Base-by-base conservation (phyloP, 345 rosid genomes). In the Populus davidiana region DNA sequence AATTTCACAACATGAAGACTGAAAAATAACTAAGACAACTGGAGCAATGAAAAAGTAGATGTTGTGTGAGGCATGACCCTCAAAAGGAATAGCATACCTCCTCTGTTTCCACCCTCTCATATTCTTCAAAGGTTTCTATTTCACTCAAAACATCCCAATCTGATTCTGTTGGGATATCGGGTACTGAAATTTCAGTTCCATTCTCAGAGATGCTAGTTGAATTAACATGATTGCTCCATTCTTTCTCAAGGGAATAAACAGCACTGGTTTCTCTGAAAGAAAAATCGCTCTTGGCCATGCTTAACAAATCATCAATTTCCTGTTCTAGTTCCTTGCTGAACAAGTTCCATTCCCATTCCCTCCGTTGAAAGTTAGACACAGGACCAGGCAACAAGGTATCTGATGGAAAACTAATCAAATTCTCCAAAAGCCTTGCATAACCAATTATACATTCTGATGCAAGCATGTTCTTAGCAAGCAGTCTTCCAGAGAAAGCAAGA, bases 381-480 rank as follows among this genome's bases (percentile, higher is more conserved):
- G 88, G 85, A 73, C 82, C 85, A 33, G 98, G 98, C 86, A 96
- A 83, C 86, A 87, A 80, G 75, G 84, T 83, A 78, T 88, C 97
- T 63, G 97, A 94, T 41, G 98, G 98, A 81, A 89, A 91, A 81
- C 88, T 81, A 67, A 96, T 84, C 63, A 82, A 72, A 82, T 86
- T 96, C 88, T 94, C 97, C 86, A 96, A 79, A 83, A 94, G 90
- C 81, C 76, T 89, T 70, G 91, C 97, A 84, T 92, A 92, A 78
- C 88, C 87, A 73, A 87, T 87, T 77, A 89, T 70, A 84, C 95
- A 93, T 82, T 94, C 97, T 73, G 87, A 83, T 81, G 95, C 97
- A 83, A 90, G 85, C 84, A 96, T 78, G 84, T 87, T 88, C 88
- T 90, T 92, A 67, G 98, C 91, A 62, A 91, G 92, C 71, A 85